Percentiles rank a stretch among this genome's conserved stretches.
Conservation (phyloP, 192 early-diverging fungal species). For the Umbelopsis isabellina region DNA sequence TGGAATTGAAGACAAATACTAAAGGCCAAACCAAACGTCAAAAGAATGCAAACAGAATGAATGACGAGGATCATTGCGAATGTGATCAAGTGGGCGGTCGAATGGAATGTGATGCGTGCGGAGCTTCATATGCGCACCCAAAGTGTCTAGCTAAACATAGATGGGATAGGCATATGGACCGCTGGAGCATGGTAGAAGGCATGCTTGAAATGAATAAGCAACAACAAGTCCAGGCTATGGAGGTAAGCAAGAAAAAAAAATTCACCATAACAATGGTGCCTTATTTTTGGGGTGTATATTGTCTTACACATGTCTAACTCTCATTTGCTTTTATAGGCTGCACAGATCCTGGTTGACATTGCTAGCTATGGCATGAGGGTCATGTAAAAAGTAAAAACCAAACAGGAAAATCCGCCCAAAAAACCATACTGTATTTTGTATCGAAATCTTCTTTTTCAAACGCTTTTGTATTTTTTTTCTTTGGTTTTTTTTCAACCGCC, state of each 20-base stretch:
- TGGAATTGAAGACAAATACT: constrained; percentile 3
- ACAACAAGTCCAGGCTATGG: constrained; percentile 9
- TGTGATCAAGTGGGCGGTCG: constrained; percentile 17
- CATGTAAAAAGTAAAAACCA: constrained; percentile 7
- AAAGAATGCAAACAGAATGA: background rate
- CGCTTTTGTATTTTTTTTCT: background rate
- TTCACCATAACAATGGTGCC: background rate
- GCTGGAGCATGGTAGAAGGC: constrained; percentile 18
- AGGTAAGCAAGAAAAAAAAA: background rate
- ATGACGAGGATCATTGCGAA: constrained; percentile 16
- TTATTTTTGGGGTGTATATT: background rate
- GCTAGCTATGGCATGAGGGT: constrained; percentile 18
- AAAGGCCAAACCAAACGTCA: constrained; percentile 8
- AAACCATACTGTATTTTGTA: background rate
- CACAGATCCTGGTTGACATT: constrained; percentile 12
- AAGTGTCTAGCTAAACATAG: constrained; percentile 21
- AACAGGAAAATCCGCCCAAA: background rate
- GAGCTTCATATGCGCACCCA: constrained; percentile 21
- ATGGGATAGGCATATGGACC: constrained; percentile 21
- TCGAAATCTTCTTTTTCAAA: background rate
- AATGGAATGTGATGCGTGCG: constrained; percentile 21
- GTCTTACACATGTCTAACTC: background rate
- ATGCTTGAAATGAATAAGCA: constrained; percentile 21
- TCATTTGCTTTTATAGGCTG: background rate
- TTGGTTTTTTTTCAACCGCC: background rate